phyloP scores from a whole-genome alignment of 2,329 filamentous ascomycete species.

The Scopulariopsis brevicaulis region DNA sequence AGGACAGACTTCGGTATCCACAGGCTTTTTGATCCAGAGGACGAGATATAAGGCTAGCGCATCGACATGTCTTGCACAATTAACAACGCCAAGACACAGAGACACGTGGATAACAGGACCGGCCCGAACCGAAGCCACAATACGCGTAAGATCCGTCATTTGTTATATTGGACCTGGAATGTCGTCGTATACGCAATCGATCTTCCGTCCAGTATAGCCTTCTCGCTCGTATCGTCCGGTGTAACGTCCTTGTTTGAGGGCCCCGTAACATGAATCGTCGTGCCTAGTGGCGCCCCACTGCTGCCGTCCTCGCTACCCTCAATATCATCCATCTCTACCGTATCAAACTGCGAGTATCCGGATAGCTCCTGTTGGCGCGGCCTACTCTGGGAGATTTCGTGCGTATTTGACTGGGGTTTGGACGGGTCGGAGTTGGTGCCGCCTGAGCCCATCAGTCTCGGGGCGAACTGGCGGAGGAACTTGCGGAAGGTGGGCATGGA shows the following conservation, averaged over 20 bases:
- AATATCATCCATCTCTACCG: not conserved
- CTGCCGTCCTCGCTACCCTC: not conserved
- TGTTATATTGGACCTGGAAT: not conserved
- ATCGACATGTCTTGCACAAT: too few relatives aligned
- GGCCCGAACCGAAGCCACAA: not conserved
- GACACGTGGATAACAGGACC: too few relatives aligned
- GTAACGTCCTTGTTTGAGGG: not conserved
- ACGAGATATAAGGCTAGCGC: too few relatives aligned
- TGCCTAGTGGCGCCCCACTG: not conserved
- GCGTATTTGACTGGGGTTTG: not conserved
- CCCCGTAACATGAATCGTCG: not conserved
- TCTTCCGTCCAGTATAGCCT: not conserved
- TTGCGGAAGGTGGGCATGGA: constrained; percentile 25
- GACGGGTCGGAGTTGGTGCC: not conserved
- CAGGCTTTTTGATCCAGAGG: too few relatives aligned
- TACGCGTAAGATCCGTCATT: not conserved
- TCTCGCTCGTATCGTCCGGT: not conserved
- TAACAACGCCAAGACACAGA: too few relatives aligned
- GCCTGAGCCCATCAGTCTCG: constrained; percentile 14
- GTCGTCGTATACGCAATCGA: not conserved
- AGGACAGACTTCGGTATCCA: too few relatives aligned
- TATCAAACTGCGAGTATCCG: not conserved
- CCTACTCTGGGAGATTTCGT: not conserved
- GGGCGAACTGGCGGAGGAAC: constrained; percentile 24
- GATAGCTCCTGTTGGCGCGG: not conserved